These are phyloP conservation scores for Pyrus hybrid DNA, from an alignment of 331 rosid genomes.

Conservation along the genomic window DNA sequence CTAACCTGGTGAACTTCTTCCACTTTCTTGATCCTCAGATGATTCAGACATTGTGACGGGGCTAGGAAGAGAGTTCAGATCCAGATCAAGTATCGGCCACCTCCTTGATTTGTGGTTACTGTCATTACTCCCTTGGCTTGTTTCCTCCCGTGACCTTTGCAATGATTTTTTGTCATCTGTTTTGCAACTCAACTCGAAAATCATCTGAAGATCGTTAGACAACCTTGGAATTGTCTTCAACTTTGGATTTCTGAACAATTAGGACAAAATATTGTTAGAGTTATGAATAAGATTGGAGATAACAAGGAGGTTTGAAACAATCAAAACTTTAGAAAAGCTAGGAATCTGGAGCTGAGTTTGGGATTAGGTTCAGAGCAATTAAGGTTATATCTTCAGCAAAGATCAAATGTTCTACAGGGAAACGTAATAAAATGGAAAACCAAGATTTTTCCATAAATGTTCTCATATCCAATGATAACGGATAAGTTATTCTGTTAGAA, in stretches of 20 bases:
- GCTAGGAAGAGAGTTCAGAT: constrained; percentile 68
- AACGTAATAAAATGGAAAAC: neutral
- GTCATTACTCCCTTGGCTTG: constrained; percentile 13
- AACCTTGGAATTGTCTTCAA: constrained; percentile 43
- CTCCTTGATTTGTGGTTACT: constrained; percentile 22
- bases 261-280: constrained; percentile 4
- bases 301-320: too few species aligned
- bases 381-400: neutral
- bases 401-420: neutral
- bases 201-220: constrained; percentile 42
- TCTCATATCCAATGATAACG: neutral
- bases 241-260: constrained; percentile 46
- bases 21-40: constrained; percentile 26
- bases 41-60: constrained; percentile 30
- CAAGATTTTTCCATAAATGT: neutral
- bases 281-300: neutral
- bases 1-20: constrained; percentile 56
- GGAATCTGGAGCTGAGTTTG: too few species aligned
- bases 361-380: neutral
- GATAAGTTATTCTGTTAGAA: too few species aligned
- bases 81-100: constrained; percentile 39
- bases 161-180: constrained; percentile 15
- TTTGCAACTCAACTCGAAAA: constrained; percentile 20
- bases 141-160: constrained; percentile 18
- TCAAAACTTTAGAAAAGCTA: too few species aligned